Evolutionary conservation across 2,329 filamentous ascomycete genomes (phyloP), one percentile per base, ranked within the genome.

Genomic region (Cladosporium sp.): DNA sequence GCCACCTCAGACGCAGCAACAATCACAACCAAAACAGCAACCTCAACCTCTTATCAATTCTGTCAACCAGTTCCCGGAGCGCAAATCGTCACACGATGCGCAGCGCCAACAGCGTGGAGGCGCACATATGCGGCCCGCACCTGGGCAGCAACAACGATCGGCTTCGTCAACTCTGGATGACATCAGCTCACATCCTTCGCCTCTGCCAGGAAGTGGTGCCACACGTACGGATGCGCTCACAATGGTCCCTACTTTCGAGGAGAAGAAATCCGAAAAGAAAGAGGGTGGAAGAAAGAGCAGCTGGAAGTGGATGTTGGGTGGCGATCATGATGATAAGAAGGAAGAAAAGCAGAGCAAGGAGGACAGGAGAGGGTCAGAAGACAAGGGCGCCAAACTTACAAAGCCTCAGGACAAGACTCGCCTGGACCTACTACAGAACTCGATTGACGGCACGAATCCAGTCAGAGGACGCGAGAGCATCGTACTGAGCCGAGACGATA

Each of bases 401-500:
- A 92, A 90, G 66, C 60, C 65, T 7, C 58, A 60, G 19, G 92
- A 96, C 66, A 91, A 87, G 64, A 87, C 89, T 19, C 85, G 93
- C 28, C 79, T 97, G 25, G 93, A 97, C 66, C 83, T 96, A 20
- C 78, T 96, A 20, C 92, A 97, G 69, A 89, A 84, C 36, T 95
- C 92, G 0, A 92, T 95, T 69, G 93, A 97, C 50, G 77, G 80
- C 1, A 72, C 70, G 25, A 58, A 64, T 6, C 64, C 68, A 22
- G 68, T 72, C 35, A 73, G 77, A 28, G 88, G 88, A 2, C 85
- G 93, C 12, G 93, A 97, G 72, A 96, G 90, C 66, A 74, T 96
- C 20, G 82, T 95, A 0, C 73, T 96, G 39, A 91, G 97, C 66
- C 87, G 92, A 17, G 88, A 94, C 22, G 86, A 76, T 60, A 73